Evolutionary conservation across 1,139 yeast species (phyloP), one percentile per base, ranked within the genome.

Genomic region (Candida pseudocylindracea): DNA sequence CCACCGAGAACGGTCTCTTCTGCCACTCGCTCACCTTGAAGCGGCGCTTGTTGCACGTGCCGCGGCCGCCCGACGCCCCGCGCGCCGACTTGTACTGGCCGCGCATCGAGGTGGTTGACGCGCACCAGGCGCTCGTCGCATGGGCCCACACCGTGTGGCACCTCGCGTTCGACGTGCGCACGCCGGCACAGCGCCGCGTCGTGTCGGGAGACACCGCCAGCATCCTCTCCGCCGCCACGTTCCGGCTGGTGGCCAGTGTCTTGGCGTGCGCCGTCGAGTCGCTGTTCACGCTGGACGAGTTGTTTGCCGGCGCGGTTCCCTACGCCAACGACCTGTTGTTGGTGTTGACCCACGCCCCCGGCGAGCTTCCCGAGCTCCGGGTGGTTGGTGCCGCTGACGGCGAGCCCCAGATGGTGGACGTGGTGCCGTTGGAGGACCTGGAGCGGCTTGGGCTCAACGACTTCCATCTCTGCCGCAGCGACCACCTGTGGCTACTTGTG

Each of bases 61-160:
- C 64, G 2, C 60, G 71, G 30, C 85, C 92, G 1, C 48, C 51
- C 10, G 66, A 60, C 30, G 59, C 72, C 0, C 78, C 75, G 2
- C 57, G 92, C 27, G 72, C 92, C 8, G 95, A 81, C 42, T 49
- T 85, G 30, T 81, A 76, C 45, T 74, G 91, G 71, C 96, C 96
- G 0, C 61, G 80, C 32, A 61, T 79, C 3, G 67, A 67, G 35
- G 61, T 67, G 34, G 71, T 78, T 0, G 93, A 78, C 40, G 54
- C 64, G 1, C 76, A 76, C 44, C 51, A 83, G 34, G 55, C 83
- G 6, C 53, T 79, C 3, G 62, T 88, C 29, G 93, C 85, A 0
- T 88, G 98, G 98, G 80, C 71, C 3, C 63, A 69, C 39, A 65
- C 71, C 38, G 57, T 88, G 2, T 85, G 93, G 92, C 58, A 67